phyloP scores from a whole-genome alignment of 441 rosid genomes.

The Biscutella laevigata region DNA sequence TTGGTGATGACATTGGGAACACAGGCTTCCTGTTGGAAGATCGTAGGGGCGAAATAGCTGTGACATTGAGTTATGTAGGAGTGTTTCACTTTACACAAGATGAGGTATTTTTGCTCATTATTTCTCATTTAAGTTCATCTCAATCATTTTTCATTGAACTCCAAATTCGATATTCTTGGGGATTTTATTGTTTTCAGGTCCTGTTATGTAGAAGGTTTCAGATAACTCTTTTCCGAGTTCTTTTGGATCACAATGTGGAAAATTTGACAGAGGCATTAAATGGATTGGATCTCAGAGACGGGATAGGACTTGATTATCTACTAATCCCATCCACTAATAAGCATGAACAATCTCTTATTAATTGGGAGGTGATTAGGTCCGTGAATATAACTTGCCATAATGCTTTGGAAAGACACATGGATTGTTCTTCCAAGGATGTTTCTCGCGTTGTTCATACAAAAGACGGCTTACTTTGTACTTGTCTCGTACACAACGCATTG shows the following conservation, averaged over 20 bases:
- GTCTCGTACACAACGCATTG: slow-evolving; percentile 50
- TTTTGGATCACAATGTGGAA: slow-evolving; percentile 33
- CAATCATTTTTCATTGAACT: not conserved
- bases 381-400: slow-evolving; percentile 27
- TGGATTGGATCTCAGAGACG: slow-evolving; percentile 23
- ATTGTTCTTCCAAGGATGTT: slow-evolving; percentile 30
- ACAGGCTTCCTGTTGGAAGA: slow-evolving; percentile 40
- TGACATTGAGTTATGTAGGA: slow-evolving; percentile 44
- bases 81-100: slow-evolving; percentile 30
- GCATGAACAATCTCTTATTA: slow-evolving; percentile 24
- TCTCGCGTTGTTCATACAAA: slow-evolving; percentile 36
- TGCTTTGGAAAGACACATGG: slow-evolving; percentile 20
- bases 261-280: slow-evolving; percentile 33
- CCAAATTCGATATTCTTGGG: not conserved
- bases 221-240: slow-evolving; percentile 48
- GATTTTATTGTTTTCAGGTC: slow-evolving; percentile 35
- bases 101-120: slow-evolving; percentile 28
- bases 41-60: slow-evolving; percentile 44
- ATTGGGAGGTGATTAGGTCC: slow-evolving; percentile 52
- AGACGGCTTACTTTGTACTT: slow-evolving; percentile 44
- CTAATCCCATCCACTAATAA: slow-evolving; percentile 42
- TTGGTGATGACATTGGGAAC: slow-evolving; percentile 39
- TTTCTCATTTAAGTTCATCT: not conserved
- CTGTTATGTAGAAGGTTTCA: slow-evolving; percentile 58
- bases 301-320: slow-evolving; percentile 46